These are phyloP conservation scores for Zea luxurians DNA, from an alignment of 176 grass and related monocot genomes.

Conservation along the genomic window DNA sequence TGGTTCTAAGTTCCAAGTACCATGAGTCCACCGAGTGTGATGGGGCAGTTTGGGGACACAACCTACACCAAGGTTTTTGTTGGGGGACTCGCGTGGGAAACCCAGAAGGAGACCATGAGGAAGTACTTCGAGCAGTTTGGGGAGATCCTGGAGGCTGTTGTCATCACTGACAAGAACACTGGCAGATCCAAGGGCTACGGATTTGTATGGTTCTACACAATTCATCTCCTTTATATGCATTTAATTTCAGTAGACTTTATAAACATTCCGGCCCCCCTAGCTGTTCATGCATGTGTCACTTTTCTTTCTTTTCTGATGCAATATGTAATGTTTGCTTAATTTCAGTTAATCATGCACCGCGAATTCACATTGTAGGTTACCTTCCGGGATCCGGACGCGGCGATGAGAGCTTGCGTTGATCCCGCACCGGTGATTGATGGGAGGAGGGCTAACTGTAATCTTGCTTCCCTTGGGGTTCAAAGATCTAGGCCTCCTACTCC, in stretches of 20 bases:
- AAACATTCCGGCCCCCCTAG: neutral
- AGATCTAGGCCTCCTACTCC: conserved; percentile 82
- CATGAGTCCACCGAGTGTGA: conserved; percentile 66
- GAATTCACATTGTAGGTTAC: conserved; percentile 66
- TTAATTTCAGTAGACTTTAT: conserved; percentile 32
- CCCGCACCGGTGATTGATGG: conserved; percentile 94
- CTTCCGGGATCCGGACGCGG: conserved; percentile 85
- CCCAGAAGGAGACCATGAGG: conserved; percentile 93
- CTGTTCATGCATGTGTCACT: neutral
- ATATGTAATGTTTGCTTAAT: conserved; percentile 15
- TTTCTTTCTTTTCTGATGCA: neutral
- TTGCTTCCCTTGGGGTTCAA: conserved; percentile 92
- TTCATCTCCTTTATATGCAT: neutral
- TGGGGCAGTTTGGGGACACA: conserved; percentile 94
- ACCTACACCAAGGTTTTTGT: conserved; percentile 99
- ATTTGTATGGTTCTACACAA: conserved; percentile 62
- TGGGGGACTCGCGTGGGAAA: conserved; percentile 96
- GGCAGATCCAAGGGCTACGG: conserved; percentile 99
- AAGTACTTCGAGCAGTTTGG: conserved; percentile 99
- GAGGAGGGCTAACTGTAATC: conserved; percentile 94
- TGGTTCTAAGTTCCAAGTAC: conserved; percentile 12
- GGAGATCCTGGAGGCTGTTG: conserved; percentile 94
- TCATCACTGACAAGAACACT: conserved; percentile 97
- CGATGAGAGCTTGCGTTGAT: conserved; percentile 87
- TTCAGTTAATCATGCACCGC: conserved; percentile 24